Conservation (phyloP, 371 early-diverging fungal species). For the Capniomyces stellatus region DNA sequence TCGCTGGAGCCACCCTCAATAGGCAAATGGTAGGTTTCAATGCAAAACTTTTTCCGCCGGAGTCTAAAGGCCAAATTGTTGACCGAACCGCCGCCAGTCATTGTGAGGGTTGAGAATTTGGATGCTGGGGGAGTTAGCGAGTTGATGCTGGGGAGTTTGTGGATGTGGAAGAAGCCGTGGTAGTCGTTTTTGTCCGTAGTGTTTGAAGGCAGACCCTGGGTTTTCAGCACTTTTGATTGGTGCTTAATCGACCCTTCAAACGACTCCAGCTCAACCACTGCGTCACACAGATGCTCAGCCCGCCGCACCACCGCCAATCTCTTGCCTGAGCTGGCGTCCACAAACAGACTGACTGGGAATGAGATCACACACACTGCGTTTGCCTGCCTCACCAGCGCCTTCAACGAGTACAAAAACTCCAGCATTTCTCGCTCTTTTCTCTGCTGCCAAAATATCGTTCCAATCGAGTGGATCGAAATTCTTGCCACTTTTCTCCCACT, state of each 20-base stretch:
- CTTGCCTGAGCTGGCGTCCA: constrained; percentile 5
- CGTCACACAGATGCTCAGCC: constrained; percentile 68
- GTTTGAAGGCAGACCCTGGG: constrained; percentile 26
- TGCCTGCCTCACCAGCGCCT: constrained; percentile 53
- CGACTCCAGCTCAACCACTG: constrained; percentile 74
- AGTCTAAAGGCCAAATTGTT: constrained; percentile 70
- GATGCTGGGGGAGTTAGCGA: constrained; percentile 54
- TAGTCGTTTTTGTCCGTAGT: constrained; percentile 40
- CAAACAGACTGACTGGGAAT: constrained; percentile 62
- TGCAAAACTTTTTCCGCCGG: constrained; percentile 67
- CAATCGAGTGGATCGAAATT: constrained; percentile 59
- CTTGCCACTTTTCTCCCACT: constrained; percentile 42
- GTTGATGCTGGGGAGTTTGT: constrained; percentile 57
- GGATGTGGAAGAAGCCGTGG: constrained; percentile 75
- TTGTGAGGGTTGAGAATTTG: constrained; percentile 43
- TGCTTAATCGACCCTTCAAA: constrained; percentile 48
- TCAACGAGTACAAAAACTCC: constrained; percentile 52
- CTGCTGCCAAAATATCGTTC: constrained; percentile 56
- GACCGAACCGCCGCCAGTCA: constrained; percentile 28
- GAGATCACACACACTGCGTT: constrained; percentile 63
- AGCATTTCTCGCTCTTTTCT: constrained; percentile 16
- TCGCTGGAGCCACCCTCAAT: constrained; percentile 71
- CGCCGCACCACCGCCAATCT: constrained; percentile 36
- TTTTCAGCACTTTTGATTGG: constrained; percentile 11
- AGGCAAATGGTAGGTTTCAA: constrained; percentile 82